Percentiles rank a stretch among this genome's conserved stretches.
phyloP scores from a whole-genome alignment of 2,329 filamentous ascomycete genomes.

The Periglandula ipomoeae region DNA sequence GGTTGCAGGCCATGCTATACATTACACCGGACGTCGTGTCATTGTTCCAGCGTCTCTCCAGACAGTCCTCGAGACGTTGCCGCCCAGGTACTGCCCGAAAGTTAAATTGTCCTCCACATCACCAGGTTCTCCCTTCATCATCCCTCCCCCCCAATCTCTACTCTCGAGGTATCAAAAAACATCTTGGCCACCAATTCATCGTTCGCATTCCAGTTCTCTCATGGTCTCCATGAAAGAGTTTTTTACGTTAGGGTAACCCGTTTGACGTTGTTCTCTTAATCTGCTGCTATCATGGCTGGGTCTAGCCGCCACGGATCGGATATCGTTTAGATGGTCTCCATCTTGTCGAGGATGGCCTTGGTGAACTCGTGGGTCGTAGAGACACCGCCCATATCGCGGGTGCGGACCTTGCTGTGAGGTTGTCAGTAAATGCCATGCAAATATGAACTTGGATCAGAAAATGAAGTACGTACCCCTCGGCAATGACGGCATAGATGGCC shows the following conservation, averaged over 20 bases:
- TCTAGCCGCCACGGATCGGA: neutral
- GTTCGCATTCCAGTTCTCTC: neutral
- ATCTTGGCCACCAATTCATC: neutral
- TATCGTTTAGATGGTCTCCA: constrained; percentile 62
- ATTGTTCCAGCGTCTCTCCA: neutral
- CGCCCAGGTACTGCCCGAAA: neutral
- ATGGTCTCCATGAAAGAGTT: neutral
- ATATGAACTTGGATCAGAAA: neutral
- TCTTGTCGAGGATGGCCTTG: constrained; percentile 84
- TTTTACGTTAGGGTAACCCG: neutral
- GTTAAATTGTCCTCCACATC: neutral
- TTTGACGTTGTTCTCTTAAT: neutral
- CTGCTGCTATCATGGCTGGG: neutral
- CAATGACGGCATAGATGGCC: constrained; percentile 68
- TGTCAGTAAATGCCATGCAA: constrained; percentile 27
- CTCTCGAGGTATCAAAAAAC: constrained; percentile 7
- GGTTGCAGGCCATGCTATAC: constrained; percentile 10
- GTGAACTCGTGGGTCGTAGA: constrained; percentile 93
- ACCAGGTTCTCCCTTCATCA: neutral
- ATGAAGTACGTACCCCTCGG: constrained; percentile 63
- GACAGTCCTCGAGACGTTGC: neutral
- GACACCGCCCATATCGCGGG: constrained; percentile 90
- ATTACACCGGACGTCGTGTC: neutral
- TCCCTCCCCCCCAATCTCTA: neutral
- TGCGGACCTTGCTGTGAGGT: constrained; percentile 63